Percentiles rank a stretch among this genome's conserved stretches.
phyloP scores from a whole-genome alignment of 257 asterid species.

The Scutellaria galericulata region DNA sequence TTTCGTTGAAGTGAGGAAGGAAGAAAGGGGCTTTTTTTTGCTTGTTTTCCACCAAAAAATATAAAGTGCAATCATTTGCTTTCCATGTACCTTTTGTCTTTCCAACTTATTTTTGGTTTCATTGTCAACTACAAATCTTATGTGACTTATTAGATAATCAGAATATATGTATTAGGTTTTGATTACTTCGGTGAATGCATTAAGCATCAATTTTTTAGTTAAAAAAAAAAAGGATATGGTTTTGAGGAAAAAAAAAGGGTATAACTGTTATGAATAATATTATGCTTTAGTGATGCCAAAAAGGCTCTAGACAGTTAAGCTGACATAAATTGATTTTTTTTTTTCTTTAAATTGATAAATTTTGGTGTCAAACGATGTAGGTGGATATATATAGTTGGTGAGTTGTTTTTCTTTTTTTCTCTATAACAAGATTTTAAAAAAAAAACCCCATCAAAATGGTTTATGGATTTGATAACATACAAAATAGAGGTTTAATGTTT shows the following conservation, averaged over 20 bases:
- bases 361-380: too few species aligned
- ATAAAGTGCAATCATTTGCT: constrained; percentile 41
- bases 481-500: too few species aligned
- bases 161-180: neutral
- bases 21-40: constrained; percentile 30
- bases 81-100: constrained; percentile 2
- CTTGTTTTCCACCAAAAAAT: constrained; percentile 31
- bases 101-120: neutral
- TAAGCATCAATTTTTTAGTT: neutral
- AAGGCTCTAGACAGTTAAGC: too few species aligned
- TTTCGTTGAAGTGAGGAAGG: neutral
- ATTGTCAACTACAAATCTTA: constrained; percentile 1
- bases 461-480: too few species aligned
- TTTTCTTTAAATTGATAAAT: too few species aligned
- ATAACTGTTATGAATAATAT: neutral
- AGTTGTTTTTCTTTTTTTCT: too few species aligned
- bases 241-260: neutral
- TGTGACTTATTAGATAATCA: neutral
- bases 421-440: too few species aligned
- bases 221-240: neutral
- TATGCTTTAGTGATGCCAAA: too few species aligned
- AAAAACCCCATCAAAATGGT: too few species aligned
- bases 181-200: neutral
- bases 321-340: too few species aligned
- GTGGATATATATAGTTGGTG: too few species aligned